phyloP scores from a whole-genome alignment of 2,329 filamentous ascomycete species.

The Stachybotrys chlorohalonatus region DNA sequence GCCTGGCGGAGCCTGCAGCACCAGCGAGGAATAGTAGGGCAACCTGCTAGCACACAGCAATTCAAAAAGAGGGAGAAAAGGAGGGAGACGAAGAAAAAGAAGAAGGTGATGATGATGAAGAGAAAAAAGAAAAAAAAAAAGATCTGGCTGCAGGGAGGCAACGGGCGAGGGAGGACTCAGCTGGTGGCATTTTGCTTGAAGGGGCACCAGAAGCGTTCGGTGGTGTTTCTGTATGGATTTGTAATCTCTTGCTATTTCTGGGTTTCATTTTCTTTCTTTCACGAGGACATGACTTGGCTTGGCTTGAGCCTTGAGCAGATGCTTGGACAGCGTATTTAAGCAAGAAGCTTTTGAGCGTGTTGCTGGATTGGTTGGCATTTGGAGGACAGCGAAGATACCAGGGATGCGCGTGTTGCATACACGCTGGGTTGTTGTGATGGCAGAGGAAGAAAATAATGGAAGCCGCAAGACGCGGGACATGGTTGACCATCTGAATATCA shows the following conservation, averaged over 20 bases:
- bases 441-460: background rate
- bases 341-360: background rate
- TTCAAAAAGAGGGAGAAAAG: background rate
- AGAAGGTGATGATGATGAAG: too few relatives aligned
- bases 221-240: background rate
- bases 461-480: background rate
- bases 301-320: conserved; percentile 15
- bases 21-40: background rate
- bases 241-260: background rate
- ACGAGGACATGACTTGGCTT: conserved; percentile 21
- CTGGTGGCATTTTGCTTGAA: background rate
- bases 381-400: conserved; percentile 1
- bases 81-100: background rate
- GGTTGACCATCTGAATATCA: too few relatives aligned
- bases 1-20: background rate
- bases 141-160: too few relatives aligned
- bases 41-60: background rate
- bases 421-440: background rate
- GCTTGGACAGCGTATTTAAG: conserved; percentile 2
- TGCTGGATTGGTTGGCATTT: background rate
- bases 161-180: background rate
- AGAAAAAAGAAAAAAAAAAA: too few relatives aligned
- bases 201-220: background rate
- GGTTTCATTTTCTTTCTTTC: conserved; percentile 5
- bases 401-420: background rate